Evolutionary conservation across 129 eudicot genomes (phyloP).

Genomic region (Pseudognaphalium luteoalbum): DNA sequence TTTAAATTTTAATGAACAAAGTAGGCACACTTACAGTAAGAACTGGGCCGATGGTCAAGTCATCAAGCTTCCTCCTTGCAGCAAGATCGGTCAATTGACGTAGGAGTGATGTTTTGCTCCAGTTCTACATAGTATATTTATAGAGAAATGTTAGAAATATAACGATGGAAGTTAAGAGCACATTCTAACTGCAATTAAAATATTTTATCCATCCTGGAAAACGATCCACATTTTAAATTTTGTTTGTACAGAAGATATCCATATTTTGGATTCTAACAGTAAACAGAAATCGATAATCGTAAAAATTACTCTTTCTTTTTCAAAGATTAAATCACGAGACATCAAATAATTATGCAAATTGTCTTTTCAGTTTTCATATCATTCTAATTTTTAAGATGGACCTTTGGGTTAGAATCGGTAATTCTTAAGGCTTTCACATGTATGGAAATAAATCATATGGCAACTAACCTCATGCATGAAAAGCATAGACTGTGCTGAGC

Average conservation of each 20-base stretch:
- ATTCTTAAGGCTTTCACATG: neutral
- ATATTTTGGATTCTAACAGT: neutral
- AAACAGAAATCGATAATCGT: neutral
- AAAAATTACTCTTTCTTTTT: neutral
- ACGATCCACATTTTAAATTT: neutral
- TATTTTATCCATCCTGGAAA: neutral
- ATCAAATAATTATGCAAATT: neutral
- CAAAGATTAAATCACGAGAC: neutral
- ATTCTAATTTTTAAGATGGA: neutral
- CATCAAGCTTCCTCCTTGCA: slow-evolving; percentile 89
- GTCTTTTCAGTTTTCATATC: neutral
- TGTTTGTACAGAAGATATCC: neutral
- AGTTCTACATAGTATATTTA: slow-evolving; percentile 57
- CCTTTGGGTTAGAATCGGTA: neutral
- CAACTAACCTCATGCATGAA: slow-evolving; percentile 87
- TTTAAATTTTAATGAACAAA: neutral
- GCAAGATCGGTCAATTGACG: slow-evolving; percentile 73
- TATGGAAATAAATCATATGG: neutral
- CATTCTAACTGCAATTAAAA: neutral
- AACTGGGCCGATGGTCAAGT: slow-evolving; percentile 92
- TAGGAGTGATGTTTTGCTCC: slow-evolving; percentile 69
- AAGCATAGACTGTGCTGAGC: slow-evolving; percentile 92
- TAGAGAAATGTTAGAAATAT: neutral
- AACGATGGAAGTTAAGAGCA: neutral
- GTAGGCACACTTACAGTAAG: slow-evolving; percentile 65